These are phyloP conservation scores for Penicillium tannophilum DNA, from an alignment of 495 filamentous ascomycete genomes.

Conservation along the genomic window DNA sequence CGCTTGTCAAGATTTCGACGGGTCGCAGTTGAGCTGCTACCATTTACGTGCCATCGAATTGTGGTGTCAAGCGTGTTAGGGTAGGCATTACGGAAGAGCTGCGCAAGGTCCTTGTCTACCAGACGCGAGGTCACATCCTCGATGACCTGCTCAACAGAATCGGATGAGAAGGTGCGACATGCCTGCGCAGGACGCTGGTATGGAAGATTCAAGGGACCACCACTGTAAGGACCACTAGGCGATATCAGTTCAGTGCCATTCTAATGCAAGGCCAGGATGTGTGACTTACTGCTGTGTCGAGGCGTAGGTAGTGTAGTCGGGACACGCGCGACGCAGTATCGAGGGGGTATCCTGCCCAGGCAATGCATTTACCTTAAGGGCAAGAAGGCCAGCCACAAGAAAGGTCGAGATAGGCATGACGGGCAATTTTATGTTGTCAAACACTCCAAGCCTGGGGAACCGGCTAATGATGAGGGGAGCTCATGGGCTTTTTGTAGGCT, in stretches of 20 bases:
- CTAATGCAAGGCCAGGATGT: background rate
- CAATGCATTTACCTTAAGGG: conserved; percentile 24
- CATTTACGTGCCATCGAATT: conserved; percentile 72
- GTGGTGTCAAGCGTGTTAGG: conserved; percentile 95
- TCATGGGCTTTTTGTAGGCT: conserved; percentile 9
- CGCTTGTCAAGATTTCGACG: conserved; percentile 38
- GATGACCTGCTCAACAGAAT: conserved; percentile 86
- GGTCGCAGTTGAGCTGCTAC: conserved; percentile 30
- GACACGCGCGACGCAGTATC: conserved; percentile 48
- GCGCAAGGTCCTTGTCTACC: conserved; percentile 84
- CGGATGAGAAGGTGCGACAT: conserved; percentile 88
- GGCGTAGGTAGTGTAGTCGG: conserved; percentile 53
- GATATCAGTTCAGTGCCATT: conserved; percentile 4
- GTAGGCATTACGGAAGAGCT: conserved; percentile 96
- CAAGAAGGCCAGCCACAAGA: conserved; percentile 30
- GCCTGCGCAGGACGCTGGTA: conserved; percentile 79
- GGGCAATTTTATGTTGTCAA: conserved; percentile 1
- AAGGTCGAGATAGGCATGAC: conserved; percentile 27
- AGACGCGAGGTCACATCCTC: conserved; percentile 75
- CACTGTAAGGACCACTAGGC: conserved; percentile 70
- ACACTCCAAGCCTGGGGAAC: background rate
- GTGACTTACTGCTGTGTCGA: conserved; percentile 46
- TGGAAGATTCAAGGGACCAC: conserved; percentile 78
- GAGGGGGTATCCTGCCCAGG: conserved; percentile 33
- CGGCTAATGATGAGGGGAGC: conserved; percentile 8